Evolutionary conservation across 179 eudicot species (phyloP), one percentile per base, ranked within the genome.

Genomic region (Spergularia azorica): DNA sequence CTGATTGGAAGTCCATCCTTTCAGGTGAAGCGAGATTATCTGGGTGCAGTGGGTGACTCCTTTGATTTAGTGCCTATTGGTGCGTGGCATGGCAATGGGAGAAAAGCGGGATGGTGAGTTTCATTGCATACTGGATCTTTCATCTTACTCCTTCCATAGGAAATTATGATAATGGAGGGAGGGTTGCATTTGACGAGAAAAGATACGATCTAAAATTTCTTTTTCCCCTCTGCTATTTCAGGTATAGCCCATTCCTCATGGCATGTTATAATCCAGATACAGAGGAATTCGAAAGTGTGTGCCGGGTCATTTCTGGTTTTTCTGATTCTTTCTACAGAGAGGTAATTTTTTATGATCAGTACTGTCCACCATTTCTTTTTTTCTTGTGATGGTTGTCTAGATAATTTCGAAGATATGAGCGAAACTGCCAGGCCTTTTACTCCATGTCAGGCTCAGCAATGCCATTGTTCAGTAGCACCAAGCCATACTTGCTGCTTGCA

Each of bases 31-130:
- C 91, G 92, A 67, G 99, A 96, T 86, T 96, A 94, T 82, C 87
- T 96, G 58, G 98, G 90, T 71, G 99, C 98, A 20, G 77, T 90
- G 43, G 88, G 87, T 59, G 98, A 96, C 85, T 88, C 99, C 69
- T 87, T 94, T 74, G 99, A 96, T 83, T 90, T 94, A 76, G 99
- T 96, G 16, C 99, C 99, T 20, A 90, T 96, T 76, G 99, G 98
- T 83, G 99, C 99, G 81, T 96, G 99, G 98, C 80, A 92, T 80
- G 98, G 99, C 67, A 94, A 92, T 88, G 99, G 99, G 78, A 94
- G 99, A 85, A 96, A 96, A 83, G 99, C 99, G 58, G 99, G 98
- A 90, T 96, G 98, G 99, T 95, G 93, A 73, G 36, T 52, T 68
- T 15, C 3, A 38, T 32, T 62, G 43, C 16, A 16, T 55, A 9